Conservation (phyloP, 2,329 filamentous ascomycete genomes). For the Calonectria montana region DNA sequence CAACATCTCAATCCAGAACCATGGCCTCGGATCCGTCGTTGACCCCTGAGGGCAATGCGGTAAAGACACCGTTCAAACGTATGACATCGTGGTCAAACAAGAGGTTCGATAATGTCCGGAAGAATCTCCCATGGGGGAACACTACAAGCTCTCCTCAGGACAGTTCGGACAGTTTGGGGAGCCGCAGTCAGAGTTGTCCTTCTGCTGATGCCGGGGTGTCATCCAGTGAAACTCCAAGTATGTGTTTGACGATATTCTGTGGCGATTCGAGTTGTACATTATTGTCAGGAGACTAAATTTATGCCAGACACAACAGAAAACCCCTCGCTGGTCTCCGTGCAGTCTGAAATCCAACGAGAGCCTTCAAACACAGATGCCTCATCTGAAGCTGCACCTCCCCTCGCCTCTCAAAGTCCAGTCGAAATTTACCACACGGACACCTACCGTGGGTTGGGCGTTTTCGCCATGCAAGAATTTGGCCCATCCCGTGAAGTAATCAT, state of each 20-base stretch:
- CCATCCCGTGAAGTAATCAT: conserved; percentile 27
- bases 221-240: background rate
- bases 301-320: background rate
- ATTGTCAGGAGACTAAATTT: background rate
- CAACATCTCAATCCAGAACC: background rate
- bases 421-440: conserved; percentile 15
- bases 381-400: background rate
- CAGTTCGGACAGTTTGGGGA: background rate
- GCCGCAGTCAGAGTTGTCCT: background rate
- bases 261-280: background rate
- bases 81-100: background rate
- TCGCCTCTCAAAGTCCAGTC: conserved; percentile 26
- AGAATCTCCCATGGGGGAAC: background rate
- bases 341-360: background rate
- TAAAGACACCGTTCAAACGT: too few species aligned
- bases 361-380: background rate
- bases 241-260: background rate
- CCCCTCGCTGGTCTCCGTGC: background rate
- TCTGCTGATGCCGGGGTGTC: background rate
- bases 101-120: background rate
- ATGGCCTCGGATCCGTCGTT: background rate
- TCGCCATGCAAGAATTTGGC: conserved; percentile 23
- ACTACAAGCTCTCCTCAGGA: background rate
- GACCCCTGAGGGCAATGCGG: background rate
- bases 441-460: conserved; percentile 32